These are phyloP conservation scores for Aureobasidium uvarum DNA, from an alignment of 2,329 filamentous ascomycete genomes.

Conservation along the genomic window DNA sequence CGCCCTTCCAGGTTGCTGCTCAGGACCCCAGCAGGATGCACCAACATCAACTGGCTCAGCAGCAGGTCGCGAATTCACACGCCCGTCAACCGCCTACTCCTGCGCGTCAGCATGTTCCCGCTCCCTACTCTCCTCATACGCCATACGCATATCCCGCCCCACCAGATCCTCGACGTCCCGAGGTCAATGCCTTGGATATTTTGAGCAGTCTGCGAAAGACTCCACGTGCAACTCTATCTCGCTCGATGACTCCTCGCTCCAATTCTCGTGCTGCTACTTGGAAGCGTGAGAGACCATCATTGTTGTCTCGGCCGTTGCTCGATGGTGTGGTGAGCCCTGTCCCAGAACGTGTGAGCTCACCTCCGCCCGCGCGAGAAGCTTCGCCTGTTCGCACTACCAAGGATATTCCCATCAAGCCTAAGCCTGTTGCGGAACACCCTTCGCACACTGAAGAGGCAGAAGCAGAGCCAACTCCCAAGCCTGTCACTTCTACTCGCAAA, in stretches of 20 bases:
- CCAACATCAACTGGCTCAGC: constrained; percentile 34
- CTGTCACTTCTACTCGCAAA: constrained; percentile 13
- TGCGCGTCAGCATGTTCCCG: constrained; percentile 17
- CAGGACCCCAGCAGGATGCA: constrained; percentile 43
- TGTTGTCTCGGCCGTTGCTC: constrained; percentile 31
- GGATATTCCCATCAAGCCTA: neutral
- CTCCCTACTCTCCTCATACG: constrained; percentile 27
- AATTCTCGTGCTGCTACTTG: constrained; percentile 30
- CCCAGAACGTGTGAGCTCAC: constrained; percentile 39
- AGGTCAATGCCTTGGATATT: constrained; percentile 7
- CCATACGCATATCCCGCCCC: constrained; percentile 31
- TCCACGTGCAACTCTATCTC: neutral
- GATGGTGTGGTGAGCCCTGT: constrained; percentile 32
- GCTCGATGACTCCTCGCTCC: constrained; percentile 8
- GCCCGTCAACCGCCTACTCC: constrained; percentile 28
- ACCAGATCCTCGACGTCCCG: constrained; percentile 31
- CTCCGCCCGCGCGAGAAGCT: constrained; percentile 2
- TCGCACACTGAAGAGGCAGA: neutral
- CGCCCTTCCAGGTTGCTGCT: constrained; percentile 49
- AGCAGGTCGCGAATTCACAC: constrained; percentile 29
- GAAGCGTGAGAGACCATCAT: constrained; percentile 34
- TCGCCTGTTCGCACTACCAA: neutral
- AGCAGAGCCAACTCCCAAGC: constrained; percentile 16
- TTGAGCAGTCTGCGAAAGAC: constrained; percentile 18
- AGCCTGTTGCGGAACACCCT: neutral